Base-by-base conservation (phyloP, 1,284 basidiomycete species). In the Binderoboletus segoi region DNA sequence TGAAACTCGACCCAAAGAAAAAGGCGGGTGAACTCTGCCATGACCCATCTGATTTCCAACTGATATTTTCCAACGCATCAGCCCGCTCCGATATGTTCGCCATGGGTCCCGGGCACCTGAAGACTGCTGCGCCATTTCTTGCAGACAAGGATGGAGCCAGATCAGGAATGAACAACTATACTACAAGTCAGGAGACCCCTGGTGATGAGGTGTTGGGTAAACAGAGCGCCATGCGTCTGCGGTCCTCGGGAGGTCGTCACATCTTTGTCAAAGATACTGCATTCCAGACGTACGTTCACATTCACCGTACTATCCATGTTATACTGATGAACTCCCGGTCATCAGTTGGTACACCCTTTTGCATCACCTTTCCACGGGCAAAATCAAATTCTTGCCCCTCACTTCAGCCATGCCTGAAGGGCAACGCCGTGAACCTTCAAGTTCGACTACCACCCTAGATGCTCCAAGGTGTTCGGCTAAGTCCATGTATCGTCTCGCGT, bases 401-500 rank as follows among this genome's bases (percentile, higher is more conserved):
- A 48, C 45, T 35, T 67, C 66, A 1, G 21, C 45, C 3, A 16
- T n/a, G 3, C n/a, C 20, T 4, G 26, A n/a, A 1, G 47, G 37
- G 3, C 50, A 40, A 15, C 10, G n/a, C n/a, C n/a, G n/a, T n/a
- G n/a, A n/a, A n/a, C 40, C 1, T 18, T 3, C 0, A 21, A 11
- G 30, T 53, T 54, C 37, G 13, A 37, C 43, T 3, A 52, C 35
- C 44, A 51, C 45, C 3, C 2, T 26, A 8, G 58, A 60, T 10
- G 48, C 45, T 18, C 64, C 66, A 3, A 55, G 33, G 30, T 69
- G 68, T 51, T 69, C 68, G 4, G 68, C 69, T 1, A 69, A 69
- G 51, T 72, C 69, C 0, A 73, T 73, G 68, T 69, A 72, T 51
- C 62, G 61, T 18, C 66, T 69, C 2, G 66, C 68, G 3, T 56